Conservation (phyloP, 169 alveolate species). For the Eimeria acervulina region DNA sequence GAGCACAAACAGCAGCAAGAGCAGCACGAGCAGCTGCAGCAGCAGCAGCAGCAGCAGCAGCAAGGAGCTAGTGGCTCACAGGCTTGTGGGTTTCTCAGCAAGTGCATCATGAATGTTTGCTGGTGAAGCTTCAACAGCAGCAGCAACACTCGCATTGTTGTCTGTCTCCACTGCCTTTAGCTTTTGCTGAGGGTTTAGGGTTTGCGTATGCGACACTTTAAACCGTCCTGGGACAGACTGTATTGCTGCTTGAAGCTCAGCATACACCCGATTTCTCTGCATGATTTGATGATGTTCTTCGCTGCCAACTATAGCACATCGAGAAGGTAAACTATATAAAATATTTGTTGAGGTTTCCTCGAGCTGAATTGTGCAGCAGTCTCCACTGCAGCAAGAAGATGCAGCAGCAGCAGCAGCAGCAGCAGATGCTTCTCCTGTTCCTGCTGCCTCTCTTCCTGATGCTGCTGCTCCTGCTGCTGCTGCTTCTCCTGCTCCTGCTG, state of each 20-base stretch:
- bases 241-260: neutral
- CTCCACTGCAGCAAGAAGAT: neutral
- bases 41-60: constrained; percentile 10
- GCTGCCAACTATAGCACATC: neutral
- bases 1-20: no score
- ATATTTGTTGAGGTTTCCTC: neutral
- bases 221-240: neutral
- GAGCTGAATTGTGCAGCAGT: neutral
- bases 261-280: neutral
- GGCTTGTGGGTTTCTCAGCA: neutral
- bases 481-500: neutral
- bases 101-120: constrained; percentile 2
- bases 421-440: no score
- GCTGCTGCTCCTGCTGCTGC: no score
- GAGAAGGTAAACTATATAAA: neutral
- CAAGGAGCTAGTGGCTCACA: neutral
- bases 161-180: neutral
- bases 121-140: neutral
- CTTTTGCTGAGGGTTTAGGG: constrained; percentile 44
- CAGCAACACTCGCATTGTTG: neutral
- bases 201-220: neutral
- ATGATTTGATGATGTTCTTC: neutral
- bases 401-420: no score
- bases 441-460: neutral
- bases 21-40: neutral